Percentiles rank a stretch among this genome's conserved stretches.
Conservation (phyloP, 1,284 basidiomycete genomes). For the Ceratobasidium sp. region DNA sequence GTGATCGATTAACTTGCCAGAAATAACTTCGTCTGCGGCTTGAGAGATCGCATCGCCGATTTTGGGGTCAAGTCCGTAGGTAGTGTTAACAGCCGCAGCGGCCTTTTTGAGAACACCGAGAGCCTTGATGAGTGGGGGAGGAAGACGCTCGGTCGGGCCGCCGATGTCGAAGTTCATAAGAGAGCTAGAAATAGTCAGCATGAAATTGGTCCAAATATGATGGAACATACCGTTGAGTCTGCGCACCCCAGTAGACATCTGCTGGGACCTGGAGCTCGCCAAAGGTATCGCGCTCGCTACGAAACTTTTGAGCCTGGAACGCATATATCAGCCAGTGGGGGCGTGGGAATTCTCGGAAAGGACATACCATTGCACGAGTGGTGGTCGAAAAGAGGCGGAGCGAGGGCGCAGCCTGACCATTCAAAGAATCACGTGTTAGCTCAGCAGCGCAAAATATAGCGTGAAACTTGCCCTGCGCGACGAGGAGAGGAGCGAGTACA, state of each 20-base stretch:
- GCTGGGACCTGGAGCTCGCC: constrained; percentile 93
- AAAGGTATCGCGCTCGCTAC: constrained; percentile 86
- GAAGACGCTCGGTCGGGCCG: constrained; percentile 91
- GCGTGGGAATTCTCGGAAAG: neutral
- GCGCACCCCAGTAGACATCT: constrained; percentile 98
- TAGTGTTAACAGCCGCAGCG: constrained; percentile 90
- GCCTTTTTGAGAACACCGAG: constrained; percentile 99
- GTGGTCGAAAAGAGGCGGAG: constrained; percentile 40
- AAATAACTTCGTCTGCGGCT: constrained; percentile 98
- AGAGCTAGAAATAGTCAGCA: constrained; percentile 63
- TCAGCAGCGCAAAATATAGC: neutral
- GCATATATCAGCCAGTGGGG: too few species aligned
- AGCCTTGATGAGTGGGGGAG: constrained; percentile 94
- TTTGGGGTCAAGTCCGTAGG: constrained; percentile 91
- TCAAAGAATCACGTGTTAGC: constrained; percentile 21
- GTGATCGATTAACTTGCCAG: constrained; percentile 92
- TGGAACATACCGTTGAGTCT: constrained; percentile 85
- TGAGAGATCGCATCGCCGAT: constrained; percentile 89
- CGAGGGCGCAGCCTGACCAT: constrained; percentile 37
- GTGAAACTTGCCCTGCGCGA: constrained; percentile 11
- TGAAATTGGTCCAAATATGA: neutral
- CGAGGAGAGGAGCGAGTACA: constrained; percentile 33
- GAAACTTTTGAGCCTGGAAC: constrained; percentile 49
- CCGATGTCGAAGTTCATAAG: constrained; percentile 99
- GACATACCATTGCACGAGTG: constrained; percentile 28